These are phyloP conservation scores for Aspergillus glaucus DNA, from an alignment of 2,329 filamentous ascomycete genomes.

Conservation along the genomic window DNA sequence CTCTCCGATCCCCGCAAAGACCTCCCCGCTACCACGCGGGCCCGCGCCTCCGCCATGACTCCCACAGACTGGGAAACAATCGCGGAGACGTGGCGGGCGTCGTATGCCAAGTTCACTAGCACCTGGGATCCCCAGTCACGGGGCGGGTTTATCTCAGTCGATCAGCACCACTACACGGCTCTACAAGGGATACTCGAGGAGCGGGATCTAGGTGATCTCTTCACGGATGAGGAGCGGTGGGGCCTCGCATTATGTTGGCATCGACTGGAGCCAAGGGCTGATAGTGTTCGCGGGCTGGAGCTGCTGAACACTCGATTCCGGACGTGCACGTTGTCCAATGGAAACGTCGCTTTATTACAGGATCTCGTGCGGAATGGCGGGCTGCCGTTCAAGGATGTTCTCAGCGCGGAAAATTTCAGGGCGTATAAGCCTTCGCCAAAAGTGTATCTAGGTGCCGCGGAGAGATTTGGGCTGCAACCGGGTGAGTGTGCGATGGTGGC, in stretches of 20 bases:
- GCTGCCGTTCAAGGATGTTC: slow-evolving; percentile 57
- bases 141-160: slow-evolving; percentile 59
- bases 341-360: slow-evolving; percentile 59
- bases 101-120: slow-evolving; percentile 58
- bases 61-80: slow-evolving; percentile 57
- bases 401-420: slow-evolving; percentile 64
- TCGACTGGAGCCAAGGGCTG: slow-evolving; percentile 62
- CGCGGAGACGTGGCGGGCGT: slow-evolving; percentile 63
- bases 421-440: slow-evolving; percentile 67
- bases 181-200: slow-evolving; percentile 53
- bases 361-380: slow-evolving; percentile 57
- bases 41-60: slow-evolving; percentile 47
- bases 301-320: slow-evolving; percentile 51
- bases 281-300: slow-evolving; percentile 51
- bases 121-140: slow-evolving; percentile 26
- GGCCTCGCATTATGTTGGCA: slow-evolving; percentile 64
- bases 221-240: slow-evolving; percentile 56
- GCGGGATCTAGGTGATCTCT: slow-evolving; percentile 55
- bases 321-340: slow-evolving; percentile 68
- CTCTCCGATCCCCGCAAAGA: slow-evolving; percentile 43
- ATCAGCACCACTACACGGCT: slow-evolving; percentile 62
- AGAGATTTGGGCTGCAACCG: slow-evolving; percentile 51
- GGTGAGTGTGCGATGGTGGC: slow-evolving; percentile 69
- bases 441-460: slow-evolving; percentile 64
- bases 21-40: slow-evolving; percentile 43